A percentile compares a stretch with the other conserved stretches of the same genome.
These are phyloP conservation scores for Alternaria atra DNA, from an alignment of 2,329 filamentous ascomycete species.

Conservation along the genomic window DNA sequence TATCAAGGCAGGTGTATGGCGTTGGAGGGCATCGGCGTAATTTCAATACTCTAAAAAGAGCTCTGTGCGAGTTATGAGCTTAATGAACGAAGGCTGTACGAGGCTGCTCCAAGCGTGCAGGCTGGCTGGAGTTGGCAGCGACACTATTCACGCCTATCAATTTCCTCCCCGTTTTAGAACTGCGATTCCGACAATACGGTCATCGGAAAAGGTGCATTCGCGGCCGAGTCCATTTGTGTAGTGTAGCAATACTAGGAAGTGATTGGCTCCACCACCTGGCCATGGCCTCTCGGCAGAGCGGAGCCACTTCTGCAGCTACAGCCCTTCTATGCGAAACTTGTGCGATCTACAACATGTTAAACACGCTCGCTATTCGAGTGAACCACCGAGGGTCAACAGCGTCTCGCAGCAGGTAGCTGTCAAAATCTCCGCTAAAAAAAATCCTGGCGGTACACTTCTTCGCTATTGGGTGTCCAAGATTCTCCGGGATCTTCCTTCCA, in stretches of 20 bases:
- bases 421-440: slow-evolving; percentile 18
- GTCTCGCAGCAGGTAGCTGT: slow-evolving; percentile 8
- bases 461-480: slow-evolving; percentile 20
- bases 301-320: slow-evolving; percentile 22
- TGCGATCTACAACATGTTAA: slow-evolving; percentile 23
- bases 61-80: slow-evolving; percentile 1
- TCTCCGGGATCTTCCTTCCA: slow-evolving; percentile 36
- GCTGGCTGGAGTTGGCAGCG: slow-evolving; percentile 13
- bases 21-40: slow-evolving; percentile 28
- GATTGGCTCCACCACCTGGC: slow-evolving; percentile 26
- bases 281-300: slow-evolving; percentile 25
- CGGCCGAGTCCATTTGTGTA: slow-evolving; percentile 28
- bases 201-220: slow-evolving; percentile 44
- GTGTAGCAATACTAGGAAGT: slow-evolving; percentile 27
- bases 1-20: slow-evolving; percentile 23
- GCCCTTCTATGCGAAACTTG: slow-evolving; percentile 11
- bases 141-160: background rate
- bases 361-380: slow-evolving; percentile 7
- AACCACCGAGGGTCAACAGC: background rate
- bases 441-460: slow-evolving; percentile 26
- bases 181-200: slow-evolving; percentile 37
- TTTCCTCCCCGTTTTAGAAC: slow-evolving; percentile 35
- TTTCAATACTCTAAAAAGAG: slow-evolving; percentile 32
- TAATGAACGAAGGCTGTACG: slow-evolving; percentile 2
- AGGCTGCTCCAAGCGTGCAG: slow-evolving; percentile 2